A percentile compares a stretch with the other conserved stretches of the same genome.
Evolutionary conservation across 2,329 filamentous ascomycete genomes (phyloP).

Genomic region (Periconia sp.): DNA sequence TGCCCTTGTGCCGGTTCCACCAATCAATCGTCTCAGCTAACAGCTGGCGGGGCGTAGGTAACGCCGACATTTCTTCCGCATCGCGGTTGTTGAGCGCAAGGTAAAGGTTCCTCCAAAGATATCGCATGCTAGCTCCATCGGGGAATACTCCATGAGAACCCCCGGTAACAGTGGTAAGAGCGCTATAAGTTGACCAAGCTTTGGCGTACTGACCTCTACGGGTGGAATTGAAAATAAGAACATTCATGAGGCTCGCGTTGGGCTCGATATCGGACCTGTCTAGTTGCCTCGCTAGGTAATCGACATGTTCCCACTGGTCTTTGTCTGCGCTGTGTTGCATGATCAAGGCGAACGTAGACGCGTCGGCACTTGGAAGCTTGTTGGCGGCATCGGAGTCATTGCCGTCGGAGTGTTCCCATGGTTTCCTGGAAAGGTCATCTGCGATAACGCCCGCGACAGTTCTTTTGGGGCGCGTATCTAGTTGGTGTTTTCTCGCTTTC

Average conservation of each 20-base stretch:
- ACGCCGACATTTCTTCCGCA: conserved; percentile 12
- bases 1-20: conserved; percentile 26
- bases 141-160: conserved; percentile 27
- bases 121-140: conserved; percentile 29
- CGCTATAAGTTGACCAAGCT: conserved; percentile 31
- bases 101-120: conserved; percentile 37
- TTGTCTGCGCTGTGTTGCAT: conserved; percentile 32
- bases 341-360: conserved; percentile 34
- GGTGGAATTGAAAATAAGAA: conserved; percentile 33
- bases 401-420: background rate
- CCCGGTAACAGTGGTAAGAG: conserved; percentile 23
- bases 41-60: conserved; percentile 36
- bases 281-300: conserved; percentile 33
- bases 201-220: conserved; percentile 31
- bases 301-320: conserved; percentile 37
- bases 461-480: background rate
- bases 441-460: background rate
- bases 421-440: background rate
- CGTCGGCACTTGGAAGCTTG: conserved; percentile 28
- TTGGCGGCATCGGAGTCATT: background rate
- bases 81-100: conserved; percentile 25
- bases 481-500: conserved; percentile 7
- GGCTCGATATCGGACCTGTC: conserved; percentile 20
- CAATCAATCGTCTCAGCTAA: conserved; percentile 33
- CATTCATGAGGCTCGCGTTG: conserved; percentile 34